phyloP scores from a whole-genome alignment of 495 filamentous ascomycete species.

The Aspergillus nidulans region DNA sequence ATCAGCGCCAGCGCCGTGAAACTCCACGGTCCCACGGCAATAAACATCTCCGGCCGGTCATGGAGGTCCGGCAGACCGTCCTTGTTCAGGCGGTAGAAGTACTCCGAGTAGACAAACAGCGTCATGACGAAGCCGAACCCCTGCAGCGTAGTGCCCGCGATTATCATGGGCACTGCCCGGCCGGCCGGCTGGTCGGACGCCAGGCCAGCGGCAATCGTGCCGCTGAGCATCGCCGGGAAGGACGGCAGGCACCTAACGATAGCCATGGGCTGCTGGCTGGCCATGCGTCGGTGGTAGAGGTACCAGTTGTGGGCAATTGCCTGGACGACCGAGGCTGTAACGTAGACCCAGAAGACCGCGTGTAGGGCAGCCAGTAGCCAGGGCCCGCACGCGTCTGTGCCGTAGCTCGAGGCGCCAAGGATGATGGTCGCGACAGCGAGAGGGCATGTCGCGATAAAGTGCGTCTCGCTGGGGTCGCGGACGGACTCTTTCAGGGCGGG shows the following conservation, averaged over 20 bases:
- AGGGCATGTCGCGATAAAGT: constrained; percentile 34
- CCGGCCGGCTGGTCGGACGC: constrained; percentile 15
- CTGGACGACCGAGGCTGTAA: constrained; percentile 15
- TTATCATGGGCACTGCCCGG: constrained; percentile 22
- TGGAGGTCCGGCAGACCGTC: constrained; percentile 42
- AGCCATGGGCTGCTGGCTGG: constrained; percentile 6
- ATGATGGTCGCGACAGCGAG: constrained; percentile 21
- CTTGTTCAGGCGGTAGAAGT: constrained; percentile 43
- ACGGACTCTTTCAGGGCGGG: constrained; percentile 44
- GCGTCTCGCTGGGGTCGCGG: constrained; percentile 49
- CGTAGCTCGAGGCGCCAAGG: constrained; percentile 16
- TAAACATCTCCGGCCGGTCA: constrained; percentile 54
- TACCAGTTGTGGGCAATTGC: constrained; percentile 14
- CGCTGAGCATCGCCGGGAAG: constrained; percentile 27
- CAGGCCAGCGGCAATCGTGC: constrained; percentile 24
- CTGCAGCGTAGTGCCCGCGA: constrained; percentile 26
- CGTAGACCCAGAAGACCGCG: constrained; percentile 34
- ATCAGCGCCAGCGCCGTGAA: constrained; percentile 59
- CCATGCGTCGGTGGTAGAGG: constrained; percentile 9
- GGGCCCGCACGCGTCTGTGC: constrained; percentile 8
- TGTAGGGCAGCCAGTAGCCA: constrained; percentile 16
- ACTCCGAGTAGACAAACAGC: constrained; percentile 30
- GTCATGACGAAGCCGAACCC: constrained; percentile 28
- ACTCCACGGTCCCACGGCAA: constrained; percentile 54
- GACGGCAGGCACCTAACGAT: constrained; percentile 16